Evolutionary conservation across 2,329 filamentous ascomycete species (phyloP).

Genomic region (Calonectria pteridis): DNA sequence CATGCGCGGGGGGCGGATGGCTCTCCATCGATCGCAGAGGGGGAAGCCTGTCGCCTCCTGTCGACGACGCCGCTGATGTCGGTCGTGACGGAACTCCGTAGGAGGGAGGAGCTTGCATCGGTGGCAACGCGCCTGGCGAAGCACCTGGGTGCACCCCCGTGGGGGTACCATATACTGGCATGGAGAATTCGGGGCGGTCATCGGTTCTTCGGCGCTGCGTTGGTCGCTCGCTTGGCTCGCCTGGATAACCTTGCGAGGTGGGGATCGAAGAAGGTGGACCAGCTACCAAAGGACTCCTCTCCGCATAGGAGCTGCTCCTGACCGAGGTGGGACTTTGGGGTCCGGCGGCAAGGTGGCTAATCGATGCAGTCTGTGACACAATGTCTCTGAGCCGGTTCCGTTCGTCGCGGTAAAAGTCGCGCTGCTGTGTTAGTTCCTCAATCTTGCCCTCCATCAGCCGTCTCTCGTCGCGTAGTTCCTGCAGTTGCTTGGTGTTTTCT

Average conservation of each 20-base stretch:
- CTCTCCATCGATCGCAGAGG: constrained; percentile 62
- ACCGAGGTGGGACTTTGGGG: constrained; percentile 63
- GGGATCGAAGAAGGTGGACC: constrained; percentile 45
- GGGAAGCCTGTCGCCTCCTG: constrained; percentile 59
- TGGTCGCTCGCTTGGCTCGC: constrained; percentile 61
- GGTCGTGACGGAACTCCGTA: constrained; percentile 55
- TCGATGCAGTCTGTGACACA: constrained; percentile 69
- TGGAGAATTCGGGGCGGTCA: constrained; percentile 57
- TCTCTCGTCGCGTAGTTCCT: constrained; percentile 76
- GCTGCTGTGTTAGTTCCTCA: constrained; percentile 69
- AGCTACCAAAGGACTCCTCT: constrained; percentile 52
- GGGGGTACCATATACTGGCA: constrained; percentile 54
- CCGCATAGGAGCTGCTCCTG: constrained; percentile 52
- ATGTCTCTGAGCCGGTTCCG: constrained; percentile 79
- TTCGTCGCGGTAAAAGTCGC: constrained; percentile 80
- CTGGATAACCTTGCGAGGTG: constrained; percentile 51
- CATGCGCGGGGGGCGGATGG: constrained; percentile 38
- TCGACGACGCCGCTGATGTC: constrained; percentile 53
- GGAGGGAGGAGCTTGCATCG: constrained; percentile 53
- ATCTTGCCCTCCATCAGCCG: constrained; percentile 71
- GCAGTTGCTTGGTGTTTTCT: constrained; percentile 76
- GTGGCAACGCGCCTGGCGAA: constrained; percentile 54
- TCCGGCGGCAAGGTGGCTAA: constrained; percentile 64
- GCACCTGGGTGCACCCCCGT: constrained; percentile 43
- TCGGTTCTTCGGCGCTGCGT: constrained; percentile 62